Percentiles rank a stretch among this genome's conserved stretches.
These are phyloP conservation scores for Tulasnella sp. DNA, from an alignment of 768 basidiomycete genomes.

Conservation along the genomic window DNA sequence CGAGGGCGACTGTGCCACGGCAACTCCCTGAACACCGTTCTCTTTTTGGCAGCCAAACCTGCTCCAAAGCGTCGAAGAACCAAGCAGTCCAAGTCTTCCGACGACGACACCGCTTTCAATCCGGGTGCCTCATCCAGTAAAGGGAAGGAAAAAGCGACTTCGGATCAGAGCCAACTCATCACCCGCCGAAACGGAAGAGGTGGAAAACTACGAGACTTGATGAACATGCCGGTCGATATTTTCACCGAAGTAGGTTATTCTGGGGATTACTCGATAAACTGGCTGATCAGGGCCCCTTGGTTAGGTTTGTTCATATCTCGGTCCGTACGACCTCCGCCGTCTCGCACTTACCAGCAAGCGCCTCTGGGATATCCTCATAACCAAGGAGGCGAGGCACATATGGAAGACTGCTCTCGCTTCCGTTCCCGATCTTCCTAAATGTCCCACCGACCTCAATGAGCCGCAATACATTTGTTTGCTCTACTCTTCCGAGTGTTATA, in stretches of 20 bases:
- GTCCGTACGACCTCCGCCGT: slow-evolving; percentile 28
- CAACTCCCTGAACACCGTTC: neutral
- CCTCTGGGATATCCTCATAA: slow-evolving; percentile 27
- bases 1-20: neutral
- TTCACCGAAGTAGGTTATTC: slow-evolving; percentile 30
- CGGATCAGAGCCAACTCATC: neutral
- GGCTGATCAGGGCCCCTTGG: neutral
- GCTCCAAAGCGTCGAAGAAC: neutral
- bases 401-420: slow-evolving; percentile 21
- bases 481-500: slow-evolving; percentile 22
- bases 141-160: neutral
- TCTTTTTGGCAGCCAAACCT: neutral
- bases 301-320: slow-evolving; percentile 28
- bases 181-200: neutral
- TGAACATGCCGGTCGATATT: slow-evolving; percentile 37
- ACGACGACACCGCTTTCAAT: neutral
- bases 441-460: slow-evolving; percentile 29
- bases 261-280: neutral
- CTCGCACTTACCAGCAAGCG: slow-evolving; percentile 24
- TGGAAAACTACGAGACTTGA: slow-evolving; percentile 33
- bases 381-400: neutral
- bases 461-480: slow-evolving; percentile 32
- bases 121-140: neutral
- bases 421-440: slow-evolving; percentile 26
- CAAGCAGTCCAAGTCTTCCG: neutral